phyloP scores from a whole-genome alignment of 2,329 filamentous ascomycete species.

The Stylonectria norvegica region DNA sequence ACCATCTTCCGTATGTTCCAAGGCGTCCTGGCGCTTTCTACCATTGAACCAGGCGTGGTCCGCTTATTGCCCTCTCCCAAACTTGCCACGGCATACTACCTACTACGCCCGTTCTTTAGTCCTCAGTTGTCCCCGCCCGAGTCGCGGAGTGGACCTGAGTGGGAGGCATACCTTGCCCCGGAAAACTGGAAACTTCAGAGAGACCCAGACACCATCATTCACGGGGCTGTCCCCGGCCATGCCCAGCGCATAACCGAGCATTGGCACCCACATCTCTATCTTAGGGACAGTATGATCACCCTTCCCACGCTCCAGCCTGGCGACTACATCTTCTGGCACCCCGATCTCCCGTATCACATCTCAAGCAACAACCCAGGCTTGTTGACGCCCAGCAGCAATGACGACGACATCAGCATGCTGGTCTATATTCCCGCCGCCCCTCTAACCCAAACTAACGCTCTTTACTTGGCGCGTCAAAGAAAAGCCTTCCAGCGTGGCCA shows the following conservation, averaged over 20 bases:
- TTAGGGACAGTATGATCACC: constrained; percentile 52
- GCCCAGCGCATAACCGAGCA: constrained; percentile 55
- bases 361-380: constrained; percentile 37
- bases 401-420: constrained; percentile 44
- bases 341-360: constrained; percentile 56
- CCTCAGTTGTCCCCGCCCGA: constrained; percentile 42
- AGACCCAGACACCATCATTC: constrained; percentile 53
- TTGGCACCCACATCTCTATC: constrained; percentile 55
- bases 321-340: constrained; percentile 59
- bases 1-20: constrained; percentile 60
- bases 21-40: constrained; percentile 52
- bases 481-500: constrained; percentile 55
- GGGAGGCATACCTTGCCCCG: constrained; percentile 50
- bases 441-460: constrained; percentile 54
- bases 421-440: constrained; percentile 55
- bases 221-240: constrained; percentile 56
- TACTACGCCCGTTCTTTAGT: constrained; percentile 59
- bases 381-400: constrained; percentile 25
- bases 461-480: constrained; percentile 55
- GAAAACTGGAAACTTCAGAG: constrained; percentile 44
- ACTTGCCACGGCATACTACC: constrained; percentile 72
- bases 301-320: constrained; percentile 52
- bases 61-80: constrained; percentile 71
- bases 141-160: constrained; percentile 38
- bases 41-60: constrained; percentile 63